Evolutionary conservation across 1,284 basidiomycete genomes (phyloP).

Genomic region (Cutaneotrichosporon cutaneum): DNA sequence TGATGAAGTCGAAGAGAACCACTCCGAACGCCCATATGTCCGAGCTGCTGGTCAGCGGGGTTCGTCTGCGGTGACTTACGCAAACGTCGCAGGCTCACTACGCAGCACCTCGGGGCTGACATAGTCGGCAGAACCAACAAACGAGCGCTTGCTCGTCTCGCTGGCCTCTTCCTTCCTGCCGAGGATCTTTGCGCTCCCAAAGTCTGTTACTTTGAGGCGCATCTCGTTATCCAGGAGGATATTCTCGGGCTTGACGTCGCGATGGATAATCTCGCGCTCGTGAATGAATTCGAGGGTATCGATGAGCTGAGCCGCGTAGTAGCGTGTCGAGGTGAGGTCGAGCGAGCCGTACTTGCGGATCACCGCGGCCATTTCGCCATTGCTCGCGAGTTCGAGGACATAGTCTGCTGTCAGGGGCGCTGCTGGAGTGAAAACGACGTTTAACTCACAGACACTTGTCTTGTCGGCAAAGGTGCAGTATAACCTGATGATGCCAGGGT

Average conservation of each 20-base stretch:
- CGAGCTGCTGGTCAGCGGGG: slow-evolving; percentile 18
- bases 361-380: slow-evolving; percentile 80
- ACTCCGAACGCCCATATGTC: slow-evolving; percentile 62
- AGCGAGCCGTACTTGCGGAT: slow-evolving; percentile 78
- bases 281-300: slow-evolving; percentile 90
- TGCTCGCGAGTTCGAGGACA: slow-evolving; percentile 82
- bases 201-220: slow-evolving; percentile 93
- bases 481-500: slow-evolving; percentile 78
- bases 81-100: slow-evolving; percentile 59
- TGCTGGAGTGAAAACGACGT: slow-evolving; percentile 1
- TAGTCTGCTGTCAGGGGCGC: slow-evolving; percentile 64
- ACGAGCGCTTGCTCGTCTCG: slow-evolving; percentile 60
- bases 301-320: slow-evolving; percentile 83
- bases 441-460: slow-evolving; percentile 71
- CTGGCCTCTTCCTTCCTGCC: slow-evolving; percentile 55
- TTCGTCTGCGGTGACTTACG: slow-evolving; percentile 27
- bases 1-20: slow-evolving; percentile 58
- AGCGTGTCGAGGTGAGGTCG: slow-evolving; percentile 68
- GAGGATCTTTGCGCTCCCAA: slow-evolving; percentile 90
- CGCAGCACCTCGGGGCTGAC: slow-evolving; percentile 88
- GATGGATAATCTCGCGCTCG: slow-evolving; percentile 79
- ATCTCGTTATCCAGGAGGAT: slow-evolving; percentile 79
- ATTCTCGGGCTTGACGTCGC: slow-evolving; percentile 86
- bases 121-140: slow-evolving; percentile 96
- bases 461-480: slow-evolving; percentile 82